A percentile compares a stretch with the other conserved stretches of the same genome.
Conservation (phyloP, 2,329 filamentous ascomycete genomes). For the Fusarium beomiforme region DNA sequence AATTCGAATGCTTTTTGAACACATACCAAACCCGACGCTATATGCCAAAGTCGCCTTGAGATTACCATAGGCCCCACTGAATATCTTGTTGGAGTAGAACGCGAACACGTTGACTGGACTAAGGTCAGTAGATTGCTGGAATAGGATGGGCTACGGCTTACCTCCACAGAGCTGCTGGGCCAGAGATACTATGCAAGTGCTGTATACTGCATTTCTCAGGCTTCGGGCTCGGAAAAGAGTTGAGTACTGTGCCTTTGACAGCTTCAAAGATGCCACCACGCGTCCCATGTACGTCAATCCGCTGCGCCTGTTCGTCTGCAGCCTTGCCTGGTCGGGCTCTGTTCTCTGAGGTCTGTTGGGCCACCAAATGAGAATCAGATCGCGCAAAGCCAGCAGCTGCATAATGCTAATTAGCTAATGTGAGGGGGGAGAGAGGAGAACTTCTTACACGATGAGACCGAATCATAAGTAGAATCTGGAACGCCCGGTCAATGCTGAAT, state of each 20-base stretch:
- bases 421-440: too few relatives aligned
- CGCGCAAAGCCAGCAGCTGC: neutral
- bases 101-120: neutral
- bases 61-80: neutral
- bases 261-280: neutral
- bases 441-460: neutral
- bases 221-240: neutral
- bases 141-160: neutral
- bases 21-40: neutral
- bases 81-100: neutral
- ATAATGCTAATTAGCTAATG: too few relatives aligned
- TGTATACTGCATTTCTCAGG: neutral
- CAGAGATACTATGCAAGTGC: neutral
- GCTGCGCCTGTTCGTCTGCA: neutral
- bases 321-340: fast-evolving
- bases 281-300: neutral
- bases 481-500: neutral
- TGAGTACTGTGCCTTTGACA: neutral
- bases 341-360: neutral
- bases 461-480: neutral
- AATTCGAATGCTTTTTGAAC: too few relatives aligned
- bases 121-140: neutral
- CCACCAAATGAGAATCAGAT: neutral
- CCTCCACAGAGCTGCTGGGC: neutral
- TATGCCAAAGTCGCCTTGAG: neutral